These are phyloP conservation scores for Pestalotiopsis sp. DNA, from an alignment of 2,329 filamentous ascomycete genomes.

Conservation along the genomic window DNA sequence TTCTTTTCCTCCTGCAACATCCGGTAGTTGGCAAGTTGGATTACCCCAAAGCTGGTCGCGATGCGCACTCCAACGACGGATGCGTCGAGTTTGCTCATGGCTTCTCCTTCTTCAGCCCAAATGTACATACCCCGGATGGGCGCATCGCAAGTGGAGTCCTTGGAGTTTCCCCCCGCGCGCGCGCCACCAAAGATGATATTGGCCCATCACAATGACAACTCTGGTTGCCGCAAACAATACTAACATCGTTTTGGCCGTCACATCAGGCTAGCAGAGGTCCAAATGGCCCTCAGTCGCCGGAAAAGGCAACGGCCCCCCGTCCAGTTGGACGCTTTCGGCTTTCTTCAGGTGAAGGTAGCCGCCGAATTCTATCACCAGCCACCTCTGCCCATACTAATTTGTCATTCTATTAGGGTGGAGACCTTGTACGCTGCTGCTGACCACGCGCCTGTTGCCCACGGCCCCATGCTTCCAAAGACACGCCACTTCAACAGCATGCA, in stretches of 20 bases:
- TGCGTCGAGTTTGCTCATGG: not conserved
- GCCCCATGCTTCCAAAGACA: not conserved
- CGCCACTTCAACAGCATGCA: not conserved
- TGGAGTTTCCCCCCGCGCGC: not conserved
- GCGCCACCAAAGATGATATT: slow-evolving; percentile 4
- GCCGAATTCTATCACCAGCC: not conserved
- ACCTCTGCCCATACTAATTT: not conserved
- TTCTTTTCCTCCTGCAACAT: not conserved
- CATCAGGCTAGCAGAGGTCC: not conserved
- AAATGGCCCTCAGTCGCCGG: not conserved
- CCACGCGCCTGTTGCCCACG: not conserved
- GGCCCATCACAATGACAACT: slow-evolving; percentile 2
- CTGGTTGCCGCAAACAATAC: not conserved
- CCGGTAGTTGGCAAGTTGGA: not conserved
- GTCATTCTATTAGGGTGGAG: not conserved
- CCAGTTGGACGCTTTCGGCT: not conserved
- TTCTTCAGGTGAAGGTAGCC: slow-evolving; percentile 6
- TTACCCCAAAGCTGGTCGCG: not conserved
- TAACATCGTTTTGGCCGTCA: slow-evolving; percentile 5
- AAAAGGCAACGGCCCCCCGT: not conserved
- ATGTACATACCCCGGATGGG: not conserved
- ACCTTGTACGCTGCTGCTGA: not conserved
- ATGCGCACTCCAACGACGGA: not conserved
- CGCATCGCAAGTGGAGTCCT: slow-evolving; percentile 2
- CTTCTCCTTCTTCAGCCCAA: not conserved